These are phyloP conservation scores for Diophrys appendiculata DNA, from an alignment of 73 alveolate species.

Conservation along the genomic window DNA sequence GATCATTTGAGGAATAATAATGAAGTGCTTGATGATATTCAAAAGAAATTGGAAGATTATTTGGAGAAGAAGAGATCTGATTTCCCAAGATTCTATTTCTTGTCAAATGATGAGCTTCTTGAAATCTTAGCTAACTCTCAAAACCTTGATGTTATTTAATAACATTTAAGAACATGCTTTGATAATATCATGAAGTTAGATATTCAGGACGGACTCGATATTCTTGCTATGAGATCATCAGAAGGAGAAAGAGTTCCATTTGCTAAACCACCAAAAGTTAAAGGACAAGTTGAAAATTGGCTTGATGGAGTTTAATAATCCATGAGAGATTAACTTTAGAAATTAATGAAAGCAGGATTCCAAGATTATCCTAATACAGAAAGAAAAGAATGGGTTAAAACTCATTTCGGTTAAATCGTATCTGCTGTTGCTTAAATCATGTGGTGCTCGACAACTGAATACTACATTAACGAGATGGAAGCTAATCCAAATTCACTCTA, in stretches of 20 bases:
- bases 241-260: constrained; percentile 90
- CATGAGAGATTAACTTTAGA: constrained; percentile 76
- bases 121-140: constrained; percentile 89
- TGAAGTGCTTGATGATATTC: constrained; percentile 87
- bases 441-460: constrained; percentile 79
- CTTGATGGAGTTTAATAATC: constrained; percentile 72
- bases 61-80: constrained; percentile 81
- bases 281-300: constrained; percentile 88
- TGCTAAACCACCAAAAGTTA: constrained; percentile 64
- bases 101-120: constrained; percentile 91
- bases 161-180: constrained; percentile 90
- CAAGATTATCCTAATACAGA: constrained; percentile 68
- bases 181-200: constrained; percentile 88
- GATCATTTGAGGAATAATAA: constrained; percentile 64
- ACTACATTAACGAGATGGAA: constrained; percentile 42
- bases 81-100: constrained; percentile 89
- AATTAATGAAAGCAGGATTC: constrained; percentile 70
- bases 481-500: constrained; percentile 37
- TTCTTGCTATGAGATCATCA: constrained; percentile 80
- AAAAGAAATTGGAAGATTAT: constrained; percentile 87
- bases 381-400: constrained; percentile 80
- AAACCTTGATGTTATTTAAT: constrained; percentile 76
- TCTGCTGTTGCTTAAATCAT: constrained; percentile 76
- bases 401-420: constrained; percentile 75
- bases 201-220: constrained; percentile 75